Conservation (phyloP, 257 asterid genomes). For the Penstemon newberryi region DNA sequence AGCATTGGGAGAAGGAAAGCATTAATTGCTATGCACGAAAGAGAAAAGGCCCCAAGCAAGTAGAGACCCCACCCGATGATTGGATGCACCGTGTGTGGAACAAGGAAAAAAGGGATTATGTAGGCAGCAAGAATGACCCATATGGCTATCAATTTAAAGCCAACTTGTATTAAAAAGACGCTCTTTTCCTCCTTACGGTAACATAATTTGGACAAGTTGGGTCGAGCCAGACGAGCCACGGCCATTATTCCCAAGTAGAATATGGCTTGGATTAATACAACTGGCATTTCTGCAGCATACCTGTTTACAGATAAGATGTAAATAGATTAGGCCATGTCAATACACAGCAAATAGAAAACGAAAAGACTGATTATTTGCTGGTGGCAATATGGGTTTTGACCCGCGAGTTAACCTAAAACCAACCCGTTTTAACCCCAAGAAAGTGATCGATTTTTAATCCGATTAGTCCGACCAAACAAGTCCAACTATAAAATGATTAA, state of each 20-base stretch:
- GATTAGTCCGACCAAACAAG: too few species aligned
- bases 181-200: conserved; percentile 74
- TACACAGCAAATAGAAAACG: too few species aligned
- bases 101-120: conserved; percentile 58
- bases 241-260: conserved; percentile 66
- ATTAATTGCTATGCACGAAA: conserved; percentile 55
- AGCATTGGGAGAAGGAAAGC: conserved; percentile 66
- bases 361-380: too few species aligned
- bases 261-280: conserved; percentile 52
- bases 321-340: conserved; percentile 1
- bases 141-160: conserved; percentile 65
- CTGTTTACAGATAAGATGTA: conserved; percentile 33
- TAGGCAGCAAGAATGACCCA: conserved; percentile 77
- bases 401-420: too few species aligned
- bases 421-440: too few species aligned
- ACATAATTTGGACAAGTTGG: conserved; percentile 69
- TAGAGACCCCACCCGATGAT: conserved; percentile 79
- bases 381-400: too few species aligned
- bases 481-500: too few species aligned
- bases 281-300: conserved; percentile 67
- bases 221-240: conserved; percentile 74
- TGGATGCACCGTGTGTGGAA: conserved; percentile 86
- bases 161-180: conserved; percentile 49
- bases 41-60: conserved; percentile 64
- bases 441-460: too few species aligned